Evolutionary conservation across 768 basidiomycete species (phyloP).

Genomic region (Thelephora aurantiotincta): DNA sequence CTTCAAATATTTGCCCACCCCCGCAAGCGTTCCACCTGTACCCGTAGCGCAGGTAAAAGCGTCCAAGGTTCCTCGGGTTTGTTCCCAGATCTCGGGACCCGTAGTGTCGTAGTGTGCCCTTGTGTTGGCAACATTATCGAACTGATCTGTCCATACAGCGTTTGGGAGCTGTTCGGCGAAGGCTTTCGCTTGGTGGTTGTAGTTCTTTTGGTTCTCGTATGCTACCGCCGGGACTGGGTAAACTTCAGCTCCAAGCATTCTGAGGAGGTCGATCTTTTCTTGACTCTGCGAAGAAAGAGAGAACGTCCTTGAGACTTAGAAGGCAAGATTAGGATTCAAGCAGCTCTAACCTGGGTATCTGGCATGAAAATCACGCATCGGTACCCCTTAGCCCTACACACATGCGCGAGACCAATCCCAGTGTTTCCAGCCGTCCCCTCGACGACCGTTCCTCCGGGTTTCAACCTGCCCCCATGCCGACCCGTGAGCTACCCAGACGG

Average conservation of each 20-base stretch:
- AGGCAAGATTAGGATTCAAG: neutral
- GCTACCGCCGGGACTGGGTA: conserved; percentile 93
- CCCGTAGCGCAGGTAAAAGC: conserved; percentile 94
- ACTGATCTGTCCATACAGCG: conserved; percentile 95
- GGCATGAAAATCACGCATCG: conserved; percentile 99
- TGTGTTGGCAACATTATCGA: conserved; percentile 92
- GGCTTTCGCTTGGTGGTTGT: conserved; percentile 94
- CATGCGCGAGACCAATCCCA: conserved; percentile 90
- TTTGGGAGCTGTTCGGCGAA: conserved; percentile 63
- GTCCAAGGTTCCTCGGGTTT: conserved; percentile 65
- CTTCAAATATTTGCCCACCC: conserved; percentile 70
- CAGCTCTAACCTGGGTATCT: conserved; percentile 54
- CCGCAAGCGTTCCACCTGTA: conserved; percentile 92
- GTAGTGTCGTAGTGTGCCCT: conserved; percentile 79
- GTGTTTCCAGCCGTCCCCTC: conserved; percentile 99
- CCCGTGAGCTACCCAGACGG: conserved; percentile 1
- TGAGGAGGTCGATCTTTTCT: conserved; percentile 95
- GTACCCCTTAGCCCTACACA: conserved; percentile 87
- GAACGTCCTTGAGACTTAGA: neutral
- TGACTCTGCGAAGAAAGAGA: conserved; percentile 45
- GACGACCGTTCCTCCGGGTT: conserved; percentile 91
- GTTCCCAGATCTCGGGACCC: conserved; percentile 94
- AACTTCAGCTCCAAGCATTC: conserved; percentile 96
- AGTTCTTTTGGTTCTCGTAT: conserved; percentile 89
- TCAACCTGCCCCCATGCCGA: conserved; percentile 32